Percentiles rank a stretch among this genome's conserved stretches.
Conservation (phyloP, 2,329 filamentous ascomycete genomes). For the Coniochaeta sp. region DNA sequence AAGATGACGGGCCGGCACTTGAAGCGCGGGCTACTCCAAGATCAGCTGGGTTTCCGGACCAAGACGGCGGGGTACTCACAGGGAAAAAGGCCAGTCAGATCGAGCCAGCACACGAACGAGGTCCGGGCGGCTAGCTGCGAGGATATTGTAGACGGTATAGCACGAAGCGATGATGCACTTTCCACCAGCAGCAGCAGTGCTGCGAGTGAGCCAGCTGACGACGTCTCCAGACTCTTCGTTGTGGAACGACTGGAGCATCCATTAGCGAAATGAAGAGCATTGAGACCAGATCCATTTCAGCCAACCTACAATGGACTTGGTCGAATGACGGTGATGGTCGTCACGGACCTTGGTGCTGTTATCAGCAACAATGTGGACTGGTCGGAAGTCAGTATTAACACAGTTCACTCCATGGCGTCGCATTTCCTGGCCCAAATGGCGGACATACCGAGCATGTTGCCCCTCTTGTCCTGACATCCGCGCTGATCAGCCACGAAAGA, state of each 20-base stretch:
- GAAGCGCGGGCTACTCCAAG: conserved; percentile 39
- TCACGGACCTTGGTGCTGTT: conserved; percentile 39
- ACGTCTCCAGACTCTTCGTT: conserved; percentile 63
- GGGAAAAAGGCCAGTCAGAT: conserved; percentile 58
- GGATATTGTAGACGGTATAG: conserved; percentile 61
- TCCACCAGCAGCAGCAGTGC: conserved; percentile 53
- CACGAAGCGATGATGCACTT: conserved; percentile 61
- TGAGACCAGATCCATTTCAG: conserved; percentile 1
- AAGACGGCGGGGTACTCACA: conserved; percentile 33
- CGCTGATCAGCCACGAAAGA: conserved; percentile 55
- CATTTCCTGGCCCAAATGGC: too few species aligned
- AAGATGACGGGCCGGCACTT: conserved; percentile 52
- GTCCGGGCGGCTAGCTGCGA: conserved; percentile 57
- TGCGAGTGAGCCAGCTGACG: conserved; percentile 57
- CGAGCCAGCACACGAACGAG: conserved; percentile 55
- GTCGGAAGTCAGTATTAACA: neutral
- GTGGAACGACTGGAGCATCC: conserved; percentile 51
- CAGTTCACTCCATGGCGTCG: too few species aligned
- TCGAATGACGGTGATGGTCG: conserved; percentile 53
- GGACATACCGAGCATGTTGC: conserved; percentile 54
- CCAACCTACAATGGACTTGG: conserved; percentile 43
- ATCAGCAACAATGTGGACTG: conserved; percentile 54
- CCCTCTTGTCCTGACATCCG: conserved; percentile 54
- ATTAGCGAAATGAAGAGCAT: neutral
- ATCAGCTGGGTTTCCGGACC: conserved; percentile 1